phyloP scores from a whole-genome alignment of 345 rosid species.

The Salix arbutifolia region DNA sequence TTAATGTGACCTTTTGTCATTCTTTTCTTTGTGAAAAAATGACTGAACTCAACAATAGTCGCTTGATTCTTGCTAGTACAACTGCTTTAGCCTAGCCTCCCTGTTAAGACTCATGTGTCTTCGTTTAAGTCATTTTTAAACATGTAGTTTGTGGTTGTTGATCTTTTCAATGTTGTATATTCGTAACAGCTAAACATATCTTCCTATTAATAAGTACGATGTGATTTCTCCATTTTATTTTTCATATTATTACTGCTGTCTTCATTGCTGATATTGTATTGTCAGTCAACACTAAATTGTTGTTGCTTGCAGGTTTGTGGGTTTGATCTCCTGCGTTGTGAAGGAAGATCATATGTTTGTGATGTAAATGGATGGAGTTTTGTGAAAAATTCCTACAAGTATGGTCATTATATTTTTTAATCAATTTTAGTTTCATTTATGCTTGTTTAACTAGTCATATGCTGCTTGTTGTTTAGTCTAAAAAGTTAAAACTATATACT shows the following conservation, averaged over 20 bases:
- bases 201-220: not conserved
- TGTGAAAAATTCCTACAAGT: constrained; percentile 98
- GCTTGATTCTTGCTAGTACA: not conserved
- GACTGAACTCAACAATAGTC: not conserved
- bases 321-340: constrained; percentile 95
- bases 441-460: not conserved
- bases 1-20: not conserved
- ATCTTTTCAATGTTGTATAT: not conserved
- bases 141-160: not conserved
- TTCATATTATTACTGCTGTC: not conserved
- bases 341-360: constrained; percentile 93
- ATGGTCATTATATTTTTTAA: constrained; percentile 15
- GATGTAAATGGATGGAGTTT: constrained; percentile 99
- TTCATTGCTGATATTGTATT: not conserved
- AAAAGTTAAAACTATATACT: not conserved
- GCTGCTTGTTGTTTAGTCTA: not conserved
- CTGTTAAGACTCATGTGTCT: constrained; percentile 3
- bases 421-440: not conserved
- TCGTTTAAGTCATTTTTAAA: not conserved
- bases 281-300: not conserved
- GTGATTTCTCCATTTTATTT: not conserved
- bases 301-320: constrained; percentile 80
- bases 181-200: not conserved
- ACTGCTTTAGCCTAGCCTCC: not conserved
- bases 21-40: not conserved